A percentile compares a stretch with the other conserved stretches of the same genome.
Evolutionary conservation across 371 early-diverging fungal genomes (phyloP).

Genomic region (Dinochytrium kinnereticum): DNA sequence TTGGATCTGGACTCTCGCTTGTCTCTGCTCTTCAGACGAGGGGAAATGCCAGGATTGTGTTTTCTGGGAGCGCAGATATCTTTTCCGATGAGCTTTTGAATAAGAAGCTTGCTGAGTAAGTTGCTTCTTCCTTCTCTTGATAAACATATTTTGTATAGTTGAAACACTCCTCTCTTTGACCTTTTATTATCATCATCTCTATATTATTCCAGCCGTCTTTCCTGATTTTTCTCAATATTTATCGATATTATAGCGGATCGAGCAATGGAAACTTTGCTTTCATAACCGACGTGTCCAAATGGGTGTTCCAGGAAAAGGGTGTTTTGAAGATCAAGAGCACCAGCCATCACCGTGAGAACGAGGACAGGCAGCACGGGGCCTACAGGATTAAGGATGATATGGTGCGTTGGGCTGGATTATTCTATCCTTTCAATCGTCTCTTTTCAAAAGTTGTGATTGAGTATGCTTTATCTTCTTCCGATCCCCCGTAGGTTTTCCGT

Average conservation of each 20-base stretch:
- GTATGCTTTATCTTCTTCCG: too few species aligned
- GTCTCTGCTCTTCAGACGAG: constrained; percentile 85
- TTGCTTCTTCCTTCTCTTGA: constrained; percentile 12
- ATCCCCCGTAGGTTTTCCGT: constrained; percentile 80
- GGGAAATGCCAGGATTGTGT: constrained; percentile 85
- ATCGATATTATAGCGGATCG: constrained; percentile 3
- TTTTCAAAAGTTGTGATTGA: too few species aligned
- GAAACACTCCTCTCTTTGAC: too few species aligned
- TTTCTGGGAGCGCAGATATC: constrained; percentile 81
- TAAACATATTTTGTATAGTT: too few species aligned
- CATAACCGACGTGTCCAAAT: constrained; percentile 72
- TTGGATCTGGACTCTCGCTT: constrained; percentile 66
- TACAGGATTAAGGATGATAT: constrained; percentile 93
- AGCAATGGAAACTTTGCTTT: constrained; percentile 77
- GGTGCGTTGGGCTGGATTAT: constrained; percentile 53
- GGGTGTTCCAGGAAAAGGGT: constrained; percentile 93
- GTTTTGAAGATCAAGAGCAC: constrained; percentile 71
- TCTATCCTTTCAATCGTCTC: neutral
- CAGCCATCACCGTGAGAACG: constrained; percentile 74
- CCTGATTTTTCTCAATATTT: neutral
- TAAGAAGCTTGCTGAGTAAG: constrained; percentile 29
- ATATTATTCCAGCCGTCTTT: neutral
- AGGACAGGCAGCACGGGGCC: constrained; percentile 65
- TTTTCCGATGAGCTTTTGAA: constrained; percentile 71
- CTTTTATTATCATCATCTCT: too few species aligned